These are phyloP conservation scores for Trametes meyenii DNA, from an alignment of 768 basidiomycete species.

Conservation along the genomic window DNA sequence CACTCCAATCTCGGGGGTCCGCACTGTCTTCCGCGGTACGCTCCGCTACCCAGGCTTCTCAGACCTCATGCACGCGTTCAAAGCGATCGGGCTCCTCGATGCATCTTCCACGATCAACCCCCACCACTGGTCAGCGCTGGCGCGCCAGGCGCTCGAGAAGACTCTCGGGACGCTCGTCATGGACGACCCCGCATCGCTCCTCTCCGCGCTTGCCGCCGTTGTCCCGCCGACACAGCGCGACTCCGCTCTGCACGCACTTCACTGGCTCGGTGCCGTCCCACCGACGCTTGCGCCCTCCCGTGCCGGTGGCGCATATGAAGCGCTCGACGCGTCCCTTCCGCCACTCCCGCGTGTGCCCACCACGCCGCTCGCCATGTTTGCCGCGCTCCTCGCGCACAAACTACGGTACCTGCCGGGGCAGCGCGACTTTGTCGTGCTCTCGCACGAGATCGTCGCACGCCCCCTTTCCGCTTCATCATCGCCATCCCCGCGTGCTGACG, in stretches of 20 bases:
- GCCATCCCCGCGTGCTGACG: constrained; percentile 34
- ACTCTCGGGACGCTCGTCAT: constrained; percentile 32
- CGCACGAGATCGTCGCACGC: constrained; percentile 75
- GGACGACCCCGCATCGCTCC: constrained; percentile 37
- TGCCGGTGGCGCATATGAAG: constrained; percentile 17
- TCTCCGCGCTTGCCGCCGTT: constrained; percentile 36
- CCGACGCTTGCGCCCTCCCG: constrained; percentile 21
- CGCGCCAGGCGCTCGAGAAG: constrained; percentile 38
- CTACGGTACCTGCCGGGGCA: constrained; percentile 72
- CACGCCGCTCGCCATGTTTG: constrained; percentile 74
- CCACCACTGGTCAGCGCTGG: constrained; percentile 43
- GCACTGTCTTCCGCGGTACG: constrained; percentile 83
- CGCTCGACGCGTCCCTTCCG: constrained; percentile 36
- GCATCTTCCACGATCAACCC: constrained; percentile 36
- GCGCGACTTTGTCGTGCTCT: constrained; percentile 84
- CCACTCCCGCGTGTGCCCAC: constrained; percentile 45
- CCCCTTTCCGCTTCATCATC: constrained; percentile 1
- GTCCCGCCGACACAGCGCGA: constrained; percentile 27
- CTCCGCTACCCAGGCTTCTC: constrained; percentile 90
- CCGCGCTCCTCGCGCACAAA: constrained; percentile 68
- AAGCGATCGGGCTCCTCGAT: constrained; percentile 68
- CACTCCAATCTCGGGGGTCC: constrained; percentile 42
- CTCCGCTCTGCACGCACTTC: constrained; percentile 44
- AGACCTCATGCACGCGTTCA: constrained; percentile 72
- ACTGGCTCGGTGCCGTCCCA: constrained; percentile 48